phyloP scores from a whole-genome alignment of 441 rosid genomes.

The Brassica hybrid region DNA sequence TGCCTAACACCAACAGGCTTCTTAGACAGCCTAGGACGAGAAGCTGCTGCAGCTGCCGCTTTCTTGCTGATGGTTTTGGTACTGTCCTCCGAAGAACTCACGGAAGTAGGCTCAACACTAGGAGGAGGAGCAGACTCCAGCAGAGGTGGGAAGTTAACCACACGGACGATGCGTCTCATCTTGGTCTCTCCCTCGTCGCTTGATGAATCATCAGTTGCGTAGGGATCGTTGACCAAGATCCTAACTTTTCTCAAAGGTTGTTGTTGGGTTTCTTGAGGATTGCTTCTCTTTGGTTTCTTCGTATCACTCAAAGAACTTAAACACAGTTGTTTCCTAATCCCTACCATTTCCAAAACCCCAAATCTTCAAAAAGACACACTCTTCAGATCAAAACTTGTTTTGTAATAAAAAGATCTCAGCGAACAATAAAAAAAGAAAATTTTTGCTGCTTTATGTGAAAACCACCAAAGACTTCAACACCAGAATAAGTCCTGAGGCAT shows the following conservation, averaged over 20 bases:
- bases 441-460: neutral
- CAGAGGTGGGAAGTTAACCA: conserved; percentile 51
- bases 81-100: conserved; percentile 68
- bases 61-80: conserved; percentile 33
- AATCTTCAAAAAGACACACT: neutral
- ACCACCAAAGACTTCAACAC: neutral
- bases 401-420: neutral
- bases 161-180: conserved; percentile 58
- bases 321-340: neutral
- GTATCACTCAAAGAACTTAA: no score
- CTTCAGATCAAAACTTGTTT: neutral
- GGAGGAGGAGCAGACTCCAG: conserved; percentile 13
- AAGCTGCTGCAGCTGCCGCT: neutral
- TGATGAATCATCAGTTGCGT: conserved; percentile 72
- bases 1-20: conserved; percentile 82
- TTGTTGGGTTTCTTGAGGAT: conserved; percentile 19
- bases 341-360: neutral
- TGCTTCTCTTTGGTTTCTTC: conserved; percentile 35
- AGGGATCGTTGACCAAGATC: conserved; percentile 76
- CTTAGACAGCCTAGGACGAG: conserved; percentile 41
- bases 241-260: conserved; percentile 69
- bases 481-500: neutral
- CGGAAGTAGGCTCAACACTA: conserved; percentile 42
- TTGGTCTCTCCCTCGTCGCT: conserved; percentile 65
- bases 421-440: neutral